Evolutionary conservation across 805 yeast species (phyloP).

Genomic region (Trichomonascus vanleenenianus): DNA sequence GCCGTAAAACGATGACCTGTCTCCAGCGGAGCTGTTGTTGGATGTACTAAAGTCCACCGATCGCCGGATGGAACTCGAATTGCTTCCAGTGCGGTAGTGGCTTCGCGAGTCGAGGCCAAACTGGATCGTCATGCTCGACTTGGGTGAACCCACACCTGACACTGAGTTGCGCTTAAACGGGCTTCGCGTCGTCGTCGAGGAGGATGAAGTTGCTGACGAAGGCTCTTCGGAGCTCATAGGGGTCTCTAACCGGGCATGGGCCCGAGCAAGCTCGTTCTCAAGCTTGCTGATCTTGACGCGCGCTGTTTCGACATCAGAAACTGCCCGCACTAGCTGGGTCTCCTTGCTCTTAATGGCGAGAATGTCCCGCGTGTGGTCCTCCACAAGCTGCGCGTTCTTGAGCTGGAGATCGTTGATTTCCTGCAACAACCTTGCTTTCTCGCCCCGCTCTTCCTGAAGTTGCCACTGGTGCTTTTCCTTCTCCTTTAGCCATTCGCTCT

Average conservation of each 20-base stretch:
- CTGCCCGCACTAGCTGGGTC: constrained; percentile 53
- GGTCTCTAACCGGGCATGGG: constrained; percentile 10
- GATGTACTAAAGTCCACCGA: constrained; percentile 15
- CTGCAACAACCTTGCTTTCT: constrained; percentile 27
- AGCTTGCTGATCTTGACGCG: constrained; percentile 45
- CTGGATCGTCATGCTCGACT: constrained; percentile 13
- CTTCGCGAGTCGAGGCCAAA: constrained; percentile 7
- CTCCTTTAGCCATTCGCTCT: constrained; percentile 38
- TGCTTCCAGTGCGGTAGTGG: constrained; percentile 2
- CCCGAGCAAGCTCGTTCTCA: constrained; percentile 39
- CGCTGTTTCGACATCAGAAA: constrained; percentile 54
- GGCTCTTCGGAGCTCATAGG: neutral
- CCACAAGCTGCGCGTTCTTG: constrained; percentile 32
- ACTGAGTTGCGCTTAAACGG: too few species aligned
- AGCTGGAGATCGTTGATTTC: constrained; percentile 31
- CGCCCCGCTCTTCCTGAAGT: constrained; percentile 25
- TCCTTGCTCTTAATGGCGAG: constrained; percentile 59
- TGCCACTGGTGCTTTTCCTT: constrained; percentile 26
- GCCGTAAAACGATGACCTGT: neutral
- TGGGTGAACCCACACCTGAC: constrained; percentile 5
- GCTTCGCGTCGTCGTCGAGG: too few species aligned
- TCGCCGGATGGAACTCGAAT: constrained; percentile 6
- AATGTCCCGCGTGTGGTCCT: constrained; percentile 43
- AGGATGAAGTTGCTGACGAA: too few species aligned
- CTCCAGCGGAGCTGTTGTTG: neutral